These are phyloP conservation scores for Pichia paraexigua DNA, from an alignment of 805 yeast species.

Conservation along the genomic window DNA sequence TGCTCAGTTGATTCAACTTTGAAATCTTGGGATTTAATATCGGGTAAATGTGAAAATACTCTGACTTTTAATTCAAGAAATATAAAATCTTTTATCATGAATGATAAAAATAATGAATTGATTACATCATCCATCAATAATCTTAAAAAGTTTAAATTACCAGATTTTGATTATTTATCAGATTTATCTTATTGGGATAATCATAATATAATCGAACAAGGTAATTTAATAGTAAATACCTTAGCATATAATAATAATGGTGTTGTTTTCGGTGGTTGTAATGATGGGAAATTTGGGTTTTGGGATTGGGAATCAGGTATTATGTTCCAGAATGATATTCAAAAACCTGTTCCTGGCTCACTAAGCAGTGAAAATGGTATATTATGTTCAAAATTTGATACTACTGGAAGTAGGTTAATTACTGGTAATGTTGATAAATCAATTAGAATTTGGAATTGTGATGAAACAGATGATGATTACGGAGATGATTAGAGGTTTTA, in stretches of 20 bases:
- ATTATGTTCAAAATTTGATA: conserved; percentile 64
- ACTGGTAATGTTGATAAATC: conserved; percentile 91
- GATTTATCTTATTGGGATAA: conserved; percentile 40
- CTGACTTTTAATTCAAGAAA: conserved; percentile 82
- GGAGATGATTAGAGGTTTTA: neutral
- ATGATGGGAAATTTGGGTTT: conserved; percentile 69
- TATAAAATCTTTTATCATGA: conserved; percentile 63
- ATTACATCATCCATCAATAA: conserved; percentile 78
- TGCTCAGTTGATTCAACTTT: conserved; percentile 81
- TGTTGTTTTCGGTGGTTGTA: conserved; percentile 73
- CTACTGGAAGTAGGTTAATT: conserved; percentile 69
- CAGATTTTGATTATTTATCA: conserved; percentile 58
- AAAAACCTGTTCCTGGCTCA: conserved; percentile 65
- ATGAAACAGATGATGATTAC: conserved; percentile 18
- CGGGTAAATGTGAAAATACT: conserved; percentile 62
- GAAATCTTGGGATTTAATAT: conserved; percentile 82
- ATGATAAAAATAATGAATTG: conserved; percentile 65
- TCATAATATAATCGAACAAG: conserved; percentile 26
- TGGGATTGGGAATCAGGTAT: conserved; percentile 73
- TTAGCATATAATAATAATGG: conserved; percentile 52
- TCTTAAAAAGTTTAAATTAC: conserved; percentile 75
- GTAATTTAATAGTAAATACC: conserved; percentile 54
- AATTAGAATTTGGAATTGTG: conserved; percentile 60
- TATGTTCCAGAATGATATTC: conserved; percentile 43
- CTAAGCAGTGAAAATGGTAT: conserved; percentile 60